Evolutionary conservation across 2,329 filamentous ascomycete genomes (phyloP).

Genomic region (Fusarium sarcochroum): DNA sequence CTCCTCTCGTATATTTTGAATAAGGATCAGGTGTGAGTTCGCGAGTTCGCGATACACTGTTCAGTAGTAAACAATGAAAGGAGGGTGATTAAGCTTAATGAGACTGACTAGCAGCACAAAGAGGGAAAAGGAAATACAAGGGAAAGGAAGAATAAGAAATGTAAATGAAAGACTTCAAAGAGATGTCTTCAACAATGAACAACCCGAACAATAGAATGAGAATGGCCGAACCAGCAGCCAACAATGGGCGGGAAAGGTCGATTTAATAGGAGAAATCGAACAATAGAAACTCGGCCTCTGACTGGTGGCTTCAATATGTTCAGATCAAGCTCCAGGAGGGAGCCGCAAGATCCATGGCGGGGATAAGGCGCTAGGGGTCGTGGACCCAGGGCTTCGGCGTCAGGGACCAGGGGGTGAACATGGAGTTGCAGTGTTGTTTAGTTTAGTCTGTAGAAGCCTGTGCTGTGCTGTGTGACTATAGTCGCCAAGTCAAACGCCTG

Average conservation of each 20-base stretch:
- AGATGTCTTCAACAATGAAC: slow-evolving; percentile 47
- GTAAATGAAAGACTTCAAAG: slow-evolving; percentile 42
- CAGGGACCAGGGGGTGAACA: slow-evolving; percentile 35
- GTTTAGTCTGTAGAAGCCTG: slow-evolving; percentile 43
- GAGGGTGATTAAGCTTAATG: slow-evolving; percentile 46
- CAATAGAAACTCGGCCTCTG: slow-evolving; percentile 40
- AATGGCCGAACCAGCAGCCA: slow-evolving; percentile 45
- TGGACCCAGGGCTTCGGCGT: slow-evolving; percentile 39
- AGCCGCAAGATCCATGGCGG: slow-evolving; percentile 51
- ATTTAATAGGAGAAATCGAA: slow-evolving; percentile 49
- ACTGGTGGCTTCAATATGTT: slow-evolving; percentile 41
- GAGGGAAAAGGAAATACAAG: slow-evolving; percentile 34
- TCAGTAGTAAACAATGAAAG: slow-evolving; percentile 36
- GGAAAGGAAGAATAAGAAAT: slow-evolving; percentile 45
- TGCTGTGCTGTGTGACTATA: slow-evolving; percentile 22
- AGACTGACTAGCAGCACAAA: slow-evolving; percentile 47
- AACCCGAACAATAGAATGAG: slow-evolving; percentile 48
- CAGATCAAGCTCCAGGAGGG: slow-evolving; percentile 45
- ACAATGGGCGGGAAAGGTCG: slow-evolving; percentile 38
- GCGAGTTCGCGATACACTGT: slow-evolving; percentile 37
- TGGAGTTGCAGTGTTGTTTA: slow-evolving; percentile 29
- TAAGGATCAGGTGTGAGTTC: slow-evolving; percentile 37
- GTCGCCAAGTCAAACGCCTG: slow-evolving; percentile 48
- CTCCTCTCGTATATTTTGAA: slow-evolving; percentile 47
- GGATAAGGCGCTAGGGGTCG: slow-evolving; percentile 44